Base-by-base conservation (phyloP, 805 yeast species). In the Starmerella geochares region DNA sequence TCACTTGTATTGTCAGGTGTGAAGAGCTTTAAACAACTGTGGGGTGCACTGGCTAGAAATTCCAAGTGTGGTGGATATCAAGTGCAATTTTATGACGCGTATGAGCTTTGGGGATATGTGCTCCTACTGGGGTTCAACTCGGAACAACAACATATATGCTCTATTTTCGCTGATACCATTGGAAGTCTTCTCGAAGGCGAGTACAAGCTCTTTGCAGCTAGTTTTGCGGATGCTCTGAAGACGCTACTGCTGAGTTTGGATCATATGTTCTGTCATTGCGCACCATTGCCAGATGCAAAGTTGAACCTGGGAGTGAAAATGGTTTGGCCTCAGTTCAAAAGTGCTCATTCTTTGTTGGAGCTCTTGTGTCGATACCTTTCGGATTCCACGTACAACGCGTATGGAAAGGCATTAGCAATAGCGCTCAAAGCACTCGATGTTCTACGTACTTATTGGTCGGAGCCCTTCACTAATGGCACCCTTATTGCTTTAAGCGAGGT, bases 81-180 rank as follows among this genome's bases (percentile, higher is more conserved):
- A 19, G 42, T 38, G 8, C 42, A 38, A 16, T 38, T 38, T n/a
- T 38, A 38, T 38, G 29, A 23, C 7, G 42, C 21, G 42, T 23
- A 38, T 14, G 9, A 23, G 14, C 23, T 38, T 4, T 38, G 42
- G 42, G 42, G 42, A 4, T 38, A 38, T 24, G 10, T 38, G 3
- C 19, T 38, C 17, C 31, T 38, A 3, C 8, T 38, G 11, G 42
- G 42, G 5, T n/a, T 38, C 11, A 38, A 38, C 20, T 13, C 29
- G 10, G 42, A 20, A 2, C 21, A 16, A 3, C 6, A 28, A 4
- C 5, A 4, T n/a, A 38, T 24, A 8, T 24, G 42, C 20, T 5
- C 7, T 11, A 5, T 4, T 11, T 9, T 25, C 6, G 17, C 42
- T n/a, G 29, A 23, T 11, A 24, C 23, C 19, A 4, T 38, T 11